Evolutionary conservation across 2,329 filamentous ascomycete species (phyloP).

Genomic region (Xylaria sp.): DNA sequence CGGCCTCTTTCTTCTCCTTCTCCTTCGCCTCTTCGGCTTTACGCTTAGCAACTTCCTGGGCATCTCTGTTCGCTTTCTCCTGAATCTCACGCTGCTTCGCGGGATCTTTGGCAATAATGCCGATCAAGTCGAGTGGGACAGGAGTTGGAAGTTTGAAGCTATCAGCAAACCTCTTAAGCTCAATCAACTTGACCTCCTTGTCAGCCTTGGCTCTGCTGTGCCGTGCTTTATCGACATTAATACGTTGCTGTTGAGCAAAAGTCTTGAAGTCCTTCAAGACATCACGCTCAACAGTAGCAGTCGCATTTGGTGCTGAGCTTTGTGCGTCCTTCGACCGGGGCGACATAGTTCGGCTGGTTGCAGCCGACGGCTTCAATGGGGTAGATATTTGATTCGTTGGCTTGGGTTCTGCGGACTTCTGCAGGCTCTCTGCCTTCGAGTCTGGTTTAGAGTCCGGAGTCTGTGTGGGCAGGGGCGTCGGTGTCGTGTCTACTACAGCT

Average conservation of each 20-base stretch:
- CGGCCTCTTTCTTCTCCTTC: conserved; percentile 66
- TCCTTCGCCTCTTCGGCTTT: conserved; percentile 62
- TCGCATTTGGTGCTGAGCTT: conserved; percentile 61
- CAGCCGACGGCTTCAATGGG: conserved; percentile 51
- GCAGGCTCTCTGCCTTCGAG: conserved; percentile 47
- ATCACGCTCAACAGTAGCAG: conserved; percentile 70
- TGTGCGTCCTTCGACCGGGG: conserved; percentile 55
- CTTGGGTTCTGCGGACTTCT: conserved; percentile 46
- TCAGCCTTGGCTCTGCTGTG: conserved; percentile 73
- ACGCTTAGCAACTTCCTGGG: conserved; percentile 67
- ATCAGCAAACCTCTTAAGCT: conserved; percentile 93
- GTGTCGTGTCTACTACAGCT: conserved; percentile 43
- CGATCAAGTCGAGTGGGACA: conserved; percentile 89
- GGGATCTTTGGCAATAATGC: conserved; percentile 97
- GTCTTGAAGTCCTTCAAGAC: conserved; percentile 72
- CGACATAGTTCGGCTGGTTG: conserved; percentile 57
- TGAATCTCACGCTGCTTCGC: conserved; percentile 93
- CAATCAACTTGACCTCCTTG: conserved; percentile 91
- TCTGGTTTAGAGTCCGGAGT: conserved; percentile 51
- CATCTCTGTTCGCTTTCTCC: conserved; percentile 83
- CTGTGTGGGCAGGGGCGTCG: conserved; percentile 45
- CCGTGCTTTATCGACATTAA: conserved; percentile 66
- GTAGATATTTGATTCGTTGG: conserved; percentile 43
- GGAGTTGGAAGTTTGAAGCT: conserved; percentile 95
- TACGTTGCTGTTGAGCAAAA: conserved; percentile 69